phyloP scores from a whole-genome alignment of 73 alveolate species.

The Paramecium biaurelia region DNA sequence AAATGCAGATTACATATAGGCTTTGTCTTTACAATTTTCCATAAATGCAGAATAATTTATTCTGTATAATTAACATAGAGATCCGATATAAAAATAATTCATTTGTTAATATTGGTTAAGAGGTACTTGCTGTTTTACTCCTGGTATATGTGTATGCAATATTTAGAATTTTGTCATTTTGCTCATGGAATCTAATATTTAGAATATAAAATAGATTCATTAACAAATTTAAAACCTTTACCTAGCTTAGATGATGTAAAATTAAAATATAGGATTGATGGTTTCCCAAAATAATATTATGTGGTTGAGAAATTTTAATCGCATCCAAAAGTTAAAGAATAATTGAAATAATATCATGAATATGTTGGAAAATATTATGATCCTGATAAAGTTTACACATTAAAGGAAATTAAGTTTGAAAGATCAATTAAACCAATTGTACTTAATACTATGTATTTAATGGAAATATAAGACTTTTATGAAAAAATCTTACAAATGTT shows the following conservation, averaged over 20 bases:
- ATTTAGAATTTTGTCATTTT: neutral
- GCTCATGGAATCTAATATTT: constrained; percentile 9
- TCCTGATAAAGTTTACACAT: neutral
- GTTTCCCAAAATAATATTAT: neutral
- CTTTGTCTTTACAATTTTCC: neutral
- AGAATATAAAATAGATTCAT: neutral
- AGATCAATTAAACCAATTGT: neutral
- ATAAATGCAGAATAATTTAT: neutral
- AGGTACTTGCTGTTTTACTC: constrained; percentile 27
- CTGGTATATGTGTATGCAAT: neutral
- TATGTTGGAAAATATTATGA: constrained; percentile 4
- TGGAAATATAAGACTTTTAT: neutral
- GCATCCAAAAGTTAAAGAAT: neutral
- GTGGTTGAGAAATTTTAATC: neutral
- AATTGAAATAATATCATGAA: neutral
- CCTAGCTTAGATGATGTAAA: neutral
- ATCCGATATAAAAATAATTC: neutral
- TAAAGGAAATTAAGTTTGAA: neutral
- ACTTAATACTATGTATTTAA: neutral
- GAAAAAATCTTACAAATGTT: neutral
- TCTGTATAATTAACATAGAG: neutral
- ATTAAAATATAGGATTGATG: neutral
- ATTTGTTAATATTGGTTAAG: constrained; percentile 27
- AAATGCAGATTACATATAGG: neutral
- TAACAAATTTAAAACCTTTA: neutral